Base-by-base conservation (phyloP, 192 early-diverging fungal genomes). In the Backusella circina region DNA sequence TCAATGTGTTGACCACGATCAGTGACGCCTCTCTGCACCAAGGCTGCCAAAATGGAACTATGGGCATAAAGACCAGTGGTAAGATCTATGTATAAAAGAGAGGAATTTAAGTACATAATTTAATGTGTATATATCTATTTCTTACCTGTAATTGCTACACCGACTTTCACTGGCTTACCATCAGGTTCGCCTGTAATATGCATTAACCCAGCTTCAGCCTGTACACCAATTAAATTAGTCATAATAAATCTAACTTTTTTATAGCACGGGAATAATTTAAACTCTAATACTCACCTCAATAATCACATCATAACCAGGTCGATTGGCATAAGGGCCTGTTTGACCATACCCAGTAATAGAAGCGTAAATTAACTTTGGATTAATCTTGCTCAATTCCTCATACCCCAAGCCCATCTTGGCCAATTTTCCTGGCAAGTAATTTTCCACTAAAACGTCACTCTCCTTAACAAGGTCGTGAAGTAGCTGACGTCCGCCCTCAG, bases 111-210 rank as follows among this genome's bases (percentile, higher is more conserved):
- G 23, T 61, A 61, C 15, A 61, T 61, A 2, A 10, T 57, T 12
- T 21, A 28, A 61, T 61, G 4, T 28, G 21, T 68, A 37, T 28
- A 41, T 33, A 15, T 32, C 15, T 38, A 39, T 38, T 44, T 71
- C 30, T 87, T 88, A 88, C 93, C 94, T 64, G 95, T 97, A n/a
- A 99, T 95, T 0, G 97, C 97, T 0, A 99, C 97, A 41, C 97
- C 97, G 1, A 97, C 94, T 79, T 99, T 99, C 61, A 97, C 97
- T 0, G 96, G 96, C 50, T 84, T 57, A 0, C 95, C 92, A 76
- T 88, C 80, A 28, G 86, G 86, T 74, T 97, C 95, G 16, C 95
- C 97, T 5, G 97, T 99, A 39, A 99, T 99, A 78, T 96, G 90
- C 96, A 99, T 99, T 32, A 99, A 70, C 21, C 97, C 97, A 21